Percentiles rank a stretch among this genome's conserved stretches.
These are phyloP conservation scores for Phytophthora hibernalis DNA, from an alignment of 352 stramenopile species.

Conservation along the genomic window DNA sequence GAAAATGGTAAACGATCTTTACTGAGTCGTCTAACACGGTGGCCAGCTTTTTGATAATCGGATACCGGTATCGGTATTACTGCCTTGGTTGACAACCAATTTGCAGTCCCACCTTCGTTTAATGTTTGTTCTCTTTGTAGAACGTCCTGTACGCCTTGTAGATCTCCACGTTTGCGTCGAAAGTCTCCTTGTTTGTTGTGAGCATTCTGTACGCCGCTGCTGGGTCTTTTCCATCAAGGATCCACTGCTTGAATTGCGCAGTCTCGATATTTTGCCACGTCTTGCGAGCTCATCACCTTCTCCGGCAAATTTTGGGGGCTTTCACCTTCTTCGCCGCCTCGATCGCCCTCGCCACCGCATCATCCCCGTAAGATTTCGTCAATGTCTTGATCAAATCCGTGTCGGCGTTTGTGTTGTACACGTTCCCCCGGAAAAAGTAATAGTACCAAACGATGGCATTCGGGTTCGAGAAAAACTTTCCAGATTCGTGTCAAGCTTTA, in stretches of 20 bases:
- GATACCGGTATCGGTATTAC: too few species aligned
- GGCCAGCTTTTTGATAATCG: too few species aligned
- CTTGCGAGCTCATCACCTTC: neutral
- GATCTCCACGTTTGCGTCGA: neutral
- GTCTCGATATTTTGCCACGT: neutral
- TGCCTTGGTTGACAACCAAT: too few species aligned
- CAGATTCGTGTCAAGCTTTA: conserved; percentile 9
- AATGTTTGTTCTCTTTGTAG: neutral
- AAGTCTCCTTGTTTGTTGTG: neutral
- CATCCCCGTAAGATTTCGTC: neutral
- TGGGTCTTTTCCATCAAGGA: neutral
- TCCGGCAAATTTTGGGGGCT: neutral
- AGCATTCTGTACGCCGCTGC: neutral
- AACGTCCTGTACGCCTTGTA: neutral
- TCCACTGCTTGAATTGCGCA: neutral
- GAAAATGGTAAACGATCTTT: too few species aligned
- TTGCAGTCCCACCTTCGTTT: too few species aligned
- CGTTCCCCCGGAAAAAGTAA: neutral
- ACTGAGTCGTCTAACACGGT: too few species aligned
- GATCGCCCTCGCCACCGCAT: neutral
- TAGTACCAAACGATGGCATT: neutral
- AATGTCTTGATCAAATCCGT: neutral
- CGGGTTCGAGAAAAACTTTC: conserved; percentile 1
- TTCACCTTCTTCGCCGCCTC: neutral
- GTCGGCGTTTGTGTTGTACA: neutral